Evolutionary conservation across 2,329 filamentous ascomycete genomes (phyloP).

Genomic region (Juglanconis sp.): DNA sequence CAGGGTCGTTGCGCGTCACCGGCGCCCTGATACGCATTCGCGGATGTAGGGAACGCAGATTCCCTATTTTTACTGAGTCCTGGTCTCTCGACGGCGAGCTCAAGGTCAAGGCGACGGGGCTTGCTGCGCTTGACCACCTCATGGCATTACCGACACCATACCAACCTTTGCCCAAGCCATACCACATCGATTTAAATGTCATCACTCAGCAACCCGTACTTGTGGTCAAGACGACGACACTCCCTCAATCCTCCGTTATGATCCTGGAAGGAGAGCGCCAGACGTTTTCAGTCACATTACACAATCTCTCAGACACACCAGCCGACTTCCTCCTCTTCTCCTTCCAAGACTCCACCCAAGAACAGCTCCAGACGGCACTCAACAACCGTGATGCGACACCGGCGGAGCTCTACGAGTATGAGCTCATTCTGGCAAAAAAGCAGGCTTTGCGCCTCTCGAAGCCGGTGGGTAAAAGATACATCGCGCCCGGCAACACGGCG

Average conservation of each 20-base stretch:
- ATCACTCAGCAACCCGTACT: slow-evolving; percentile 78
- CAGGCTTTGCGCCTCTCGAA: slow-evolving; percentile 61
- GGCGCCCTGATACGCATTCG: slow-evolving; percentile 78
- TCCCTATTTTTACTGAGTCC: slow-evolving; percentile 75
- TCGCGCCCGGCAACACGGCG: slow-evolving; percentile 63
- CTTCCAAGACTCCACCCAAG: slow-evolving; percentile 84
- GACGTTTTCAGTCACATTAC: slow-evolving; percentile 72
- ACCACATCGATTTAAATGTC: slow-evolving; percentile 64
- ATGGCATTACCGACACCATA: slow-evolving; percentile 36
- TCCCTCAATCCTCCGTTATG: slow-evolving; percentile 86
- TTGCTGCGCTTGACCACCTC: slow-evolving; percentile 53
- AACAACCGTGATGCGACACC: slow-evolving; percentile 73
- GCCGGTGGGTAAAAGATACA: slow-evolving; percentile 53
- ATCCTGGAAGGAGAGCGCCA: slow-evolving; percentile 85
- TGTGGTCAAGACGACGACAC: slow-evolving; percentile 69
- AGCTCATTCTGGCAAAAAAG: slow-evolving; percentile 72
- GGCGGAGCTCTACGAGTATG: slow-evolving; percentile 81
- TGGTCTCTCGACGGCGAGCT: slow-evolving; percentile 69
- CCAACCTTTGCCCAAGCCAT: slow-evolving; percentile 38
- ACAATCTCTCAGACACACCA: slow-evolving; percentile 73
- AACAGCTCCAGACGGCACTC: slow-evolving; percentile 70
- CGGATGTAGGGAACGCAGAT: slow-evolving; percentile 77
- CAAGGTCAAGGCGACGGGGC: slow-evolving; percentile 75
- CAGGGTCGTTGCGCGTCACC: slow-evolving; percentile 69
- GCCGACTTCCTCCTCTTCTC: slow-evolving; percentile 85